phyloP scores from a whole-genome alignment of 768 basidiomycete species.

The Gyrodon lividus region DNA sequence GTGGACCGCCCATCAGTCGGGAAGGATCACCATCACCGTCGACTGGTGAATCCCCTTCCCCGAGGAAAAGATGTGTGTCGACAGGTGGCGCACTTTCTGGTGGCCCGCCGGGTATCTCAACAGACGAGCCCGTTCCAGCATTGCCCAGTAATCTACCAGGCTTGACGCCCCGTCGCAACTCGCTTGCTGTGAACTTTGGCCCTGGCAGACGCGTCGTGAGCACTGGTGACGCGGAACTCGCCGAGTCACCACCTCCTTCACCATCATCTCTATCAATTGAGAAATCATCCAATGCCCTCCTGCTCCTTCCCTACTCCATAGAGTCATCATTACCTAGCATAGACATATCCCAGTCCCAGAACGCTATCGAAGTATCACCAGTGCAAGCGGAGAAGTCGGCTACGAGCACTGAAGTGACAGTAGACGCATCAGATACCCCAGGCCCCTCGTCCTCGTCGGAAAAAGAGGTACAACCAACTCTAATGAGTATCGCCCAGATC shows the following conservation, averaged over 20 bases:
- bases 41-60: constrained; percentile 16
- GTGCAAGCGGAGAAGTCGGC: constrained; percentile 6
- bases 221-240: constrained; percentile 7
- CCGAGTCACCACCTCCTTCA: constrained; percentile 8
- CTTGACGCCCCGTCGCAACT: constrained; percentile 25
- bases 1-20: constrained; percentile 15
- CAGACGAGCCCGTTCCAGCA: constrained; percentile 25
- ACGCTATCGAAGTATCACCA: background rate
- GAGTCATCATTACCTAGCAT: background rate
- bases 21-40: constrained; percentile 16
- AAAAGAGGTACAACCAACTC: background rate
- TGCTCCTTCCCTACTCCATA: background rate
- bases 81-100: constrained; percentile 23
- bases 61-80: constrained; percentile 32
- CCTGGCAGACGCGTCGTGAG: constrained; percentile 21
- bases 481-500: background rate
- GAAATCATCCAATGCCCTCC: constrained; percentile 6
- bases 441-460: constrained; percentile 1
- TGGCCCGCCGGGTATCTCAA: constrained; percentile 5
- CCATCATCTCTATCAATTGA: constrained; percentile 6
- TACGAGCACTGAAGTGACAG: background rate
- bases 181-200: constrained; percentile 25
- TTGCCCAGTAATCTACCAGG: constrained; percentile 16
- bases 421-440: background rate
- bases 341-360: background rate